Evolutionary conservation across 345 rosid genomes (phyloP), one percentile per base, ranked within the genome.

Genomic region (Microcos paniculata): DNA sequence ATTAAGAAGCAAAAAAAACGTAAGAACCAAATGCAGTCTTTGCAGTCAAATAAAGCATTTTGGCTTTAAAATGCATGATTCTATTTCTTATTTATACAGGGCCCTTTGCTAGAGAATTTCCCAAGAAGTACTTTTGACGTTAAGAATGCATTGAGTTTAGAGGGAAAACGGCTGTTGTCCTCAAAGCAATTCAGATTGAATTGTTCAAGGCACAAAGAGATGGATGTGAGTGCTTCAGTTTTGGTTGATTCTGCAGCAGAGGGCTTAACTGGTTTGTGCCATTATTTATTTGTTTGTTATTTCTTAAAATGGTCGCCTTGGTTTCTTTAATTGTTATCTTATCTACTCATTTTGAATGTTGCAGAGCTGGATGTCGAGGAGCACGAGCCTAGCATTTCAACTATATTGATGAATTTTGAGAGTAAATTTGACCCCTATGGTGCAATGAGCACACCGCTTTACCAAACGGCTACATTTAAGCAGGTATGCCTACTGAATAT

Each of bases 391-490:
- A 78, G 96, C 67, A 61, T 96, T 57, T 85, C 98, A 8, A 96
- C 99, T 19, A 43, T 89, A 43, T 53, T 96, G 80, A 83, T 93
- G 90, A 89, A 92, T 65, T 78, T 83, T 30, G 91, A 93, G 74
- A 90, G 82, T 18, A 59, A 89, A 38, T 96, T 88, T 79, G 99
- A 96, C 84, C 97, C 98, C 45, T 91, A 81, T 79, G 84, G 79
- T 87, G 96, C 98, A 49, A 83, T 89, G 88, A 93, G 96, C 46
- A 88, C 91, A 7, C 99, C 98, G 0, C 94, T 95, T 80, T 93
- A 95, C 87, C 98, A 93, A 79, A 95, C 98, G 0, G 96, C 96
- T 53, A 93, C 98, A 1, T 96, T 93, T 83, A 91, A 90, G 86
- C 99, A 94, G 94, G 99, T 90, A 86, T 62, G 64, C 15, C 8